phyloP scores from a whole-genome alignment of 179 eudicot species.

The Camellia oleifera region DNA sequence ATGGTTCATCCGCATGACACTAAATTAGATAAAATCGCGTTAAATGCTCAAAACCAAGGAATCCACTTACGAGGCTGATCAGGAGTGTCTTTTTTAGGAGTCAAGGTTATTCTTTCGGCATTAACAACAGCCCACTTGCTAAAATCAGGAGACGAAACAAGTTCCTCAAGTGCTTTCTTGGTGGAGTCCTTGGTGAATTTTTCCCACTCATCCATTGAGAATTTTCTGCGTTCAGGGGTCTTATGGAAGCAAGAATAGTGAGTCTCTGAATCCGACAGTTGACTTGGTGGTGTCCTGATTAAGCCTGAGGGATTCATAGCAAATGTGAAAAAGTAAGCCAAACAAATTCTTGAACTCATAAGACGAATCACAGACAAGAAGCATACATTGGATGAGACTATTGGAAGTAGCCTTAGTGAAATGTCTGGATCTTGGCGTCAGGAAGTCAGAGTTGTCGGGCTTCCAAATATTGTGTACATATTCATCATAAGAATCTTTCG shows the following conservation, averaged over 20 bases:
- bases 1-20: not conserved
- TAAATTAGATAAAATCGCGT: not conserved
- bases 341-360: not conserved
- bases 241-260: slow-evolving; percentile 77
- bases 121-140: slow-evolving; percentile 83
- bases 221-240: slow-evolving; percentile 57
- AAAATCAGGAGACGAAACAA: slow-evolving; percentile 91
- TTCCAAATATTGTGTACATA: too few species aligned
- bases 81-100: slow-evolving; percentile 42
- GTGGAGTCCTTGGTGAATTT: slow-evolving; percentile 68
- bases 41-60: slow-evolving; percentile 25
- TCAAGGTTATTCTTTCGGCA: slow-evolving; percentile 80
- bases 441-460: slow-evolving; percentile 20
- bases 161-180: slow-evolving; percentile 73
- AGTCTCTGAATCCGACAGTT: slow-evolving; percentile 40
- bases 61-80: slow-evolving; percentile 46
- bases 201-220: slow-evolving; percentile 74
- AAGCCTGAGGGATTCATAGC: slow-evolving; percentile 35
- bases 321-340: not conserved
- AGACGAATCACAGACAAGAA: not conserved
- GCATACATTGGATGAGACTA: slow-evolving; percentile 41
- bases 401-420: slow-evolving; percentile 20
- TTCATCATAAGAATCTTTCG: too few species aligned
- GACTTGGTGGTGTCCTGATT: slow-evolving; percentile 24
- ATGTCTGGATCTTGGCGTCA: slow-evolving; percentile 29